A percentile compares a stretch with the other conserved stretches of the same genome.
Evolutionary conservation across 139 green algal species (phyloP).

Genomic region (Coelastrella sp.): DNA sequence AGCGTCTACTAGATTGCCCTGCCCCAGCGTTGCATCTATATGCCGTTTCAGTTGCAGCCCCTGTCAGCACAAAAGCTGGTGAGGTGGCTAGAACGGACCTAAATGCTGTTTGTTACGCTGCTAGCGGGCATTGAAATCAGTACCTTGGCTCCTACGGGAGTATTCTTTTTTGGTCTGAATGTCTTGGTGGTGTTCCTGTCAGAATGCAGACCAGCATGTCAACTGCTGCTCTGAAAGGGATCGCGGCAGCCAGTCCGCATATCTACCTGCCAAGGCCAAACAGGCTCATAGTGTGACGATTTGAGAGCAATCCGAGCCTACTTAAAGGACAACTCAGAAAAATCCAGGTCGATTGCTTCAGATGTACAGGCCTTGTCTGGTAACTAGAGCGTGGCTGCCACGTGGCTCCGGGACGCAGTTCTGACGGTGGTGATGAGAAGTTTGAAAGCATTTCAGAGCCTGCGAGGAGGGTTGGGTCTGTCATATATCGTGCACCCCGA

Average conservation of each 20-base stretch:
- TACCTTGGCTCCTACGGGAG: conserved; percentile 88
- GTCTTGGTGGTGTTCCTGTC: conserved; percentile 61
- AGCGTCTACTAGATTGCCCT: conserved; percentile 87
- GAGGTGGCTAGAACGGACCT: background rate
- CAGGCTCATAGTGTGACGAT: conserved; percentile 9
- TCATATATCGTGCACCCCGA: too few relatives aligned
- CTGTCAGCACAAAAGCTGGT: conserved; percentile 50
- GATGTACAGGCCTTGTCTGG: too few relatives aligned
- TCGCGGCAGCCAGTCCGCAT: too few relatives aligned
- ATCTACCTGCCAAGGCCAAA: conserved; percentile 36
- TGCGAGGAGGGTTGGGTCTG: too few relatives aligned
- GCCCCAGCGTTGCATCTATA: conserved; percentile 93
- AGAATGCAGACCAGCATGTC: background rate
- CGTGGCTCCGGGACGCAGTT: too few relatives aligned
- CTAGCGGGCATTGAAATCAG: background rate
- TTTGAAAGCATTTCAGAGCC: too few relatives aligned
- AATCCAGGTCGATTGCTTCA: too few relatives aligned
- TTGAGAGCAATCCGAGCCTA: too few relatives aligned
- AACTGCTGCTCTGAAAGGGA: background rate
- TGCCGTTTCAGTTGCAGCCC: conserved; percentile 91
- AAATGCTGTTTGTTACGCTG: background rate
- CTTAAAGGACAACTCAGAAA: too few relatives aligned
- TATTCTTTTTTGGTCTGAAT: conserved; percentile 86
- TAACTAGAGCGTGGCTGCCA: too few relatives aligned
- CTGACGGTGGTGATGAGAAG: too few relatives aligned